Conservation (phyloP, 257 asterid species). For the Solanum stenotomum region DNA sequence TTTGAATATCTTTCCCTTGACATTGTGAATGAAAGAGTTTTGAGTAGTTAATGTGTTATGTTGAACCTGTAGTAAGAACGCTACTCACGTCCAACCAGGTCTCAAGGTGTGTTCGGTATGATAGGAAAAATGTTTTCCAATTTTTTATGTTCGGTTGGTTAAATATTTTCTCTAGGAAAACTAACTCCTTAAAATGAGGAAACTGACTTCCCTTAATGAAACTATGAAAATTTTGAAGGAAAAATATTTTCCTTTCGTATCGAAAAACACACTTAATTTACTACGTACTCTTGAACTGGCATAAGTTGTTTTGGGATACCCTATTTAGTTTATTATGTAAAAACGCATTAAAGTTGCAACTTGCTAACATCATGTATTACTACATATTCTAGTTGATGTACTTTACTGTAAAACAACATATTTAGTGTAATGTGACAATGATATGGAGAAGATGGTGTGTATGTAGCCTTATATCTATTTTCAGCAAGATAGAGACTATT, state of each 20-base stretch:
- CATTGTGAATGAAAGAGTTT: no score
- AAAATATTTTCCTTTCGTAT: no score
- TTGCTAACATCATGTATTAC: not conserved
- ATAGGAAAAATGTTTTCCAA: not conserved
- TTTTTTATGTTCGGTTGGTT: not conserved
- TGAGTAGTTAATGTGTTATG: not conserved
- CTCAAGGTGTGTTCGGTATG: not conserved
- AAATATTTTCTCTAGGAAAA: no score
- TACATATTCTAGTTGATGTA: not conserved
- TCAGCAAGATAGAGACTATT: not conserved
- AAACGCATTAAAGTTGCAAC: not conserved
- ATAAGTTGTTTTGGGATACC: not conserved
- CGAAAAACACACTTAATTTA: not conserved
- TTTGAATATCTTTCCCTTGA: not conserved
- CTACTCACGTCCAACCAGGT: not conserved
- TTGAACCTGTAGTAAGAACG: not conserved
- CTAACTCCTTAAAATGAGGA: not conserved
- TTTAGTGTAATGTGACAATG: not conserved
- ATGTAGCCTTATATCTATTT: not conserved
- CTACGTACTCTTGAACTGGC: not conserved
- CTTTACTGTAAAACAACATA: not conserved
- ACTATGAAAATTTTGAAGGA: not conserved
- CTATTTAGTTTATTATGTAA: not conserved
- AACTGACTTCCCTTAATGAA: not conserved
- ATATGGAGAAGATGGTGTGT: not conserved